Conservation (phyloP, 495 filamentous ascomycete genomes). For the Chaetomidium leptoderma region DNA sequence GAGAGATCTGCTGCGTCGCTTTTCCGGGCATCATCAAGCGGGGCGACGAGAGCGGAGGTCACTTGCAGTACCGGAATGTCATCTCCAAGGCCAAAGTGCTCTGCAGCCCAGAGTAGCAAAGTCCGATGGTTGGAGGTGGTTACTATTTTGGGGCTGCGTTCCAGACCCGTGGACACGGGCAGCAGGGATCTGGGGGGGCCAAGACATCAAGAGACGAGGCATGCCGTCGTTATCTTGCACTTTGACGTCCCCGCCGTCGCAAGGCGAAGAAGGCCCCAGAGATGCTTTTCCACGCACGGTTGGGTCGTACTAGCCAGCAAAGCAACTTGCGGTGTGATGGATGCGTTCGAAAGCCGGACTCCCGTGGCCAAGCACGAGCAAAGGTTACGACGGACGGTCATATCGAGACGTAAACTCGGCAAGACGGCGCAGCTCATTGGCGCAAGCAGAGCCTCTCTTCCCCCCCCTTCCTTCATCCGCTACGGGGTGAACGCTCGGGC, state of each 20-base stretch:
- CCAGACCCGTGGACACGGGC: too few relatives aligned
- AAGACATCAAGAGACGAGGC: too few relatives aligned
- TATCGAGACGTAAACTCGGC: background rate
- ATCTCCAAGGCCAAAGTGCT: constrained; percentile 52
- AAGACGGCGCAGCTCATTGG: constrained; percentile 1
- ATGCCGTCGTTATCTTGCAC: background rate
- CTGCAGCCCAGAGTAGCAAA: constrained; percentile 44
- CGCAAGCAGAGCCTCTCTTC: constrained; percentile 6
- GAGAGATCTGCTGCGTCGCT: constrained; percentile 48
- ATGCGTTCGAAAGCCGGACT: background rate
- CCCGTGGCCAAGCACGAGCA: constrained; percentile 1
- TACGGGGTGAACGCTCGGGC: too few relatives aligned
- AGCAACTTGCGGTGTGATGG: too few relatives aligned
- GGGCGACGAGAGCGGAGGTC: constrained; percentile 53
- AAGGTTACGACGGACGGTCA: background rate
- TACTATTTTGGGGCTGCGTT: background rate
- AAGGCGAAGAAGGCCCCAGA: background rate
- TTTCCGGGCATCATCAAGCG: constrained; percentile 53
- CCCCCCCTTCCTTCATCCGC: background rate
- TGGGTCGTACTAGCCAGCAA: background rate
- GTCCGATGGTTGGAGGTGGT: background rate
- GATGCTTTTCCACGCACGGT: background rate
- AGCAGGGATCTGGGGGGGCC: background rate
- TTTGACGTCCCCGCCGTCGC: background rate
- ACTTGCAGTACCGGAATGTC: constrained; percentile 51